Percentiles rank a stretch among this genome's conserved stretches.
These are phyloP conservation scores for Cyamopsis tetragonoloba DNA, from an alignment of 306 rosid genomes.

Conservation along the genomic window DNA sequence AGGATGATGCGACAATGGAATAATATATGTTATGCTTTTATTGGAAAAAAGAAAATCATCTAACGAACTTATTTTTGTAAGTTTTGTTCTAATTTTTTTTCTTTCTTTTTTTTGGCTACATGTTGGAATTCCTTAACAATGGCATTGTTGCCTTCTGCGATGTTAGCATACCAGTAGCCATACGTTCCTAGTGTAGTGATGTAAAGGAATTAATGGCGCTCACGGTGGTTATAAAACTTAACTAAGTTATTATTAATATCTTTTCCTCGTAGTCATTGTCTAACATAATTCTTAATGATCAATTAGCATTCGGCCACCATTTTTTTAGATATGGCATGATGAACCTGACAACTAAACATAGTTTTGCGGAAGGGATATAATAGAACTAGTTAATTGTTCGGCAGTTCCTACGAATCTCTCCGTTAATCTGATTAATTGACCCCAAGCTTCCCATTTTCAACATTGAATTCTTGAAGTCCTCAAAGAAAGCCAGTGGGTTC, in stretches of 20 bases:
- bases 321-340: not conserved
- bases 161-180: not conserved
- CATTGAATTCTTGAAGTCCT: conserved; percentile 69
- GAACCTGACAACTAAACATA: not conserved
- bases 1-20: not conserved
- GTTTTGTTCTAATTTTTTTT: not conserved
- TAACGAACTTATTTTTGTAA: not conserved
- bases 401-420: conserved; percentile 65
- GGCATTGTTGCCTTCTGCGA: not conserved
- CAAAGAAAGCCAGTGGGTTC: conserved; percentile 45
- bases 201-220: not conserved
- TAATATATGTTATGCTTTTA: not conserved
- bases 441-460: conserved; percentile 70
- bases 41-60: not conserved
- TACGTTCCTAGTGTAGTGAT: not conserved
- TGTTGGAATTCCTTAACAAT: not conserved
- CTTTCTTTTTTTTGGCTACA: not conserved
- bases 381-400: conserved; percentile 28
- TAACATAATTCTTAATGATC: not conserved
- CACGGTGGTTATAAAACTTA: not conserved
- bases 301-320: not conserved
- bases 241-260: not conserved
- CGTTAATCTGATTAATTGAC: conserved; percentile 13
- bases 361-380: not conserved
- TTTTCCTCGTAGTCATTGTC: not conserved